A percentile compares a stretch with the other conserved stretches of the same genome.
Evolutionary conservation across 768 basidiomycete species (phyloP).

Genomic region (Mycena belliarum): DNA sequence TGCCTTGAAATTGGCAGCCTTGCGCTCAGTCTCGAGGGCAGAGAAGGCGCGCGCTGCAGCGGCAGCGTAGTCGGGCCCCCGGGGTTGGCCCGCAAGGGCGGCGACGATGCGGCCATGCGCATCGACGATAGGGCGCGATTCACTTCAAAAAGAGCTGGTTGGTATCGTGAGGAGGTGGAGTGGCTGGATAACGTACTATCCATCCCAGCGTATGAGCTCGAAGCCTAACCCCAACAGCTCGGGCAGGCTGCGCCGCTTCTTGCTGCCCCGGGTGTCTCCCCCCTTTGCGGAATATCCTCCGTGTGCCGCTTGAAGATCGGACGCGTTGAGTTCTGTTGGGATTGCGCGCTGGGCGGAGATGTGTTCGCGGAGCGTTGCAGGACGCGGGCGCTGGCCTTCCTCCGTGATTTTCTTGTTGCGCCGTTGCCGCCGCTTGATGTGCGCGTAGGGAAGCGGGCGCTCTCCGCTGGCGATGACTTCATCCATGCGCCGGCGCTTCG

Average conservation of each 20-base stretch:
- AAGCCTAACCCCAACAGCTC: background rate
- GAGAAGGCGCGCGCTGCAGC: background rate
- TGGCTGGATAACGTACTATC: background rate
- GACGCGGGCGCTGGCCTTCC: background rate
- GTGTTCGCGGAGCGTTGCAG: background rate
- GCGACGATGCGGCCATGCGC: background rate
- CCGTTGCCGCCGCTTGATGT: background rate
- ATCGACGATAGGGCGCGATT: background rate
- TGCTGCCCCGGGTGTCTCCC: background rate
- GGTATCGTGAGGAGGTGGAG: background rate
- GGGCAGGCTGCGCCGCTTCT: background rate
- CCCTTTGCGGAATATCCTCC: background rate
- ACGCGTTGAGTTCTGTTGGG: background rate
- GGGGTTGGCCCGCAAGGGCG: background rate
- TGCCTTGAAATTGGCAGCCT: background rate
- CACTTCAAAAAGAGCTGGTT: background rate
- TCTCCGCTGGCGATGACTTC: background rate
- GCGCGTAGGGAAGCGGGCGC: background rate
- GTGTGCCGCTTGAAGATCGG: background rate
- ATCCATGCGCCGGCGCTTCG: background rate
- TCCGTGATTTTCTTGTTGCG: background rate
- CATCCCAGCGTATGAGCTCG: background rate
- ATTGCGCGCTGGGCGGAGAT: no score
- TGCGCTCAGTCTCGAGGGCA: background rate
- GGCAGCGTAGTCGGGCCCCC: background rate